A percentile compares a stretch with the other conserved stretches of the same genome.
These are phyloP conservation scores for Orychophragmus violaceus DNA, from an alignment of 345 rosid species.

Conservation along the genomic window DNA sequence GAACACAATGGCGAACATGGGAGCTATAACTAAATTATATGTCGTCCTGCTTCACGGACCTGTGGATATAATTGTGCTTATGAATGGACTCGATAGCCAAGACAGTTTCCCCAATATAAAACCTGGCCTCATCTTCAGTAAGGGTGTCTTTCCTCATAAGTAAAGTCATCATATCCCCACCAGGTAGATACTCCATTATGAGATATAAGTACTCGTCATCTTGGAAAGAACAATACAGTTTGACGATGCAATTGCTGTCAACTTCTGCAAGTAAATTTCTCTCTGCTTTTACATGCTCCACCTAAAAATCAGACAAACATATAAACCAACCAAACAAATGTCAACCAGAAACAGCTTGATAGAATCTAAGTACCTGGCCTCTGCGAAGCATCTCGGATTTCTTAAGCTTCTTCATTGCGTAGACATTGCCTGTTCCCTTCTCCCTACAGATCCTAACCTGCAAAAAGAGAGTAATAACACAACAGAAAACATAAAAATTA, in stretches of 20 bases:
- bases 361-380: slow-evolving; percentile 62
- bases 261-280: slow-evolving; percentile 97
- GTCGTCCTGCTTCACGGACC: slow-evolving; percentile 39
- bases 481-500: not conserved
- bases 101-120: slow-evolving; percentile 95
- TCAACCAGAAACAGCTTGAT: not conserved
- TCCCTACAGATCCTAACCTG: slow-evolving; percentile 93
- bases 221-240: slow-evolving; percentile 92
- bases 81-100: slow-evolving; percentile 97
- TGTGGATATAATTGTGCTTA: slow-evolving; percentile 93
- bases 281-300: slow-evolving; percentile 98
- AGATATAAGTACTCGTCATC: slow-evolving; percentile 91
- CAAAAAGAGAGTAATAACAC: slow-evolving; percentile 11
- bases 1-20: not conserved
- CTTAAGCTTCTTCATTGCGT: slow-evolving; percentile 97
- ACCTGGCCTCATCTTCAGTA: slow-evolving; percentile 90
- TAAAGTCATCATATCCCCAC: slow-evolving; percentile 99
- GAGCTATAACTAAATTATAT: not conserved
- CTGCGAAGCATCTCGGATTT: slow-evolving; percentile 99
- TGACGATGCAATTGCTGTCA: slow-evolving; percentile 96
- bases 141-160: slow-evolving; percentile 95
- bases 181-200: slow-evolving; percentile 98
- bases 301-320: slow-evolving; percentile 42
- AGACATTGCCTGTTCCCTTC: slow-evolving; percentile 81
- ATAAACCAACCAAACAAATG: slow-evolving; percentile 15